Conservation (phyloP, 1,284 basidiomycete genomes). For the Apiotrichum mycotoxinovorans region DNA sequence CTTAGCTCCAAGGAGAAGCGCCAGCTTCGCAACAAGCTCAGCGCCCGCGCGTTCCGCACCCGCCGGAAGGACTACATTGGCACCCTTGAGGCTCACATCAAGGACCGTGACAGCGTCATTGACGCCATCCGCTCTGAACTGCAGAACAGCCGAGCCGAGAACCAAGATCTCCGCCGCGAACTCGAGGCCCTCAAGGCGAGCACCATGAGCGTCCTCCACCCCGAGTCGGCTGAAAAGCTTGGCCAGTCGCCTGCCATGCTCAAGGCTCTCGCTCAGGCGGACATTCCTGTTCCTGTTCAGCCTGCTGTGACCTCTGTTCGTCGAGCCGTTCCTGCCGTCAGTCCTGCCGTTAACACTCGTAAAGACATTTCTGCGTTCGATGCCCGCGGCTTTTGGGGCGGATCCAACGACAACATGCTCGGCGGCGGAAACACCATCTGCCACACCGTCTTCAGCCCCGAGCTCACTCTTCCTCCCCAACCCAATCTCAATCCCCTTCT, state of each 20-base stretch:
- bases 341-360: constrained; percentile 64
- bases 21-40: constrained; percentile 94
- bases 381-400: constrained; percentile 67
- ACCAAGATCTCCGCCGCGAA: constrained; percentile 75
- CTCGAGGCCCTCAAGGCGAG: constrained; percentile 73
- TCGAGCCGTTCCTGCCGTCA: constrained; percentile 25
- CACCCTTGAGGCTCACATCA: constrained; percentile 88
- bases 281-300: constrained; percentile 16
- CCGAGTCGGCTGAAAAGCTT: constrained; percentile 38
- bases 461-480: constrained; percentile 48
- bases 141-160: constrained; percentile 72
- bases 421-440: constrained; percentile 74
- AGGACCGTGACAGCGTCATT: constrained; percentile 85
- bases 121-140: constrained; percentile 83
- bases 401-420: constrained; percentile 48
- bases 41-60: constrained; percentile 89
- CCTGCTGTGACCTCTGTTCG: constrained; percentile 7
- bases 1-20: constrained; percentile 94
- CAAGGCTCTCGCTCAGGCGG: constrained; percentile 34
- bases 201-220: constrained; percentile 51
- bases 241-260: constrained; percentile 42
- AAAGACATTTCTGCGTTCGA: constrained; percentile 63
- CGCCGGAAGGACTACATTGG: constrained; percentile 93
- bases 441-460: constrained; percentile 75
- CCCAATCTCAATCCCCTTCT: constrained; percentile 75